Base-by-base conservation (phyloP, 257 asterid species). In the Echium plantagineum region DNA sequence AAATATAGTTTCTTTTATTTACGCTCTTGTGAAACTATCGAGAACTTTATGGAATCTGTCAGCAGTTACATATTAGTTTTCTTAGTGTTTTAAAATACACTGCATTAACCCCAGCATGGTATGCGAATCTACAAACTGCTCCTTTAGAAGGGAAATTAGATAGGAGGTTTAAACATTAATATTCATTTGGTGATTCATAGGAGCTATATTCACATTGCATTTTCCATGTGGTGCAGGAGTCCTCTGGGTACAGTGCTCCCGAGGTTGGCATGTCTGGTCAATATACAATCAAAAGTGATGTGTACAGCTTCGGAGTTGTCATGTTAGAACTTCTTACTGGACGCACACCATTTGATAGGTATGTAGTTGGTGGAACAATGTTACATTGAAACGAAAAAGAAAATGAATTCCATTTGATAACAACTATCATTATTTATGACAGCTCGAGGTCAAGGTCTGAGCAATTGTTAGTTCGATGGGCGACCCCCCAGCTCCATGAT, bases 401-500 rank as follows among this genome's bases (percentile, higher is more conserved):
- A 21, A 26, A 69, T 20, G 21, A 3, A 5, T 52, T 48, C 16
- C 21, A 15, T 30, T 32, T 17, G 6, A n/a, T 35, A 7, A 30
- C 42, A 15, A 21, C 5, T 21, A 2, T 51, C n/a, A 48, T 51
- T 51, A 55, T 62, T 42, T 59, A 32, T 21, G 42, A 19, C 85
- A 90, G 97, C 75, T 64, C 90, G 62, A 86, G 93, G 78, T 60
- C 86, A 32, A 85, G 96, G 76, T 57, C 83, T 5, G 98, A 91
- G 72, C 98, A 91, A 73, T 85, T 89, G 53, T 68, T 91, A 72
- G 98, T 91, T 59, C 85, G 94, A 32, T 91, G 98, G 98, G 97
- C 95, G 0, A 83, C 97, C 18, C 98, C 98, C 46, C 96, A 88
- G 77, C 94, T 91, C 78, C 98, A 91, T 55, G 96, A 91, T 65